Percentiles rank a stretch among this genome's conserved stretches.
Evolutionary conservation across 2,329 filamentous ascomycete genomes (phyloP).

Genomic region (Lecanicillium sp.): DNA sequence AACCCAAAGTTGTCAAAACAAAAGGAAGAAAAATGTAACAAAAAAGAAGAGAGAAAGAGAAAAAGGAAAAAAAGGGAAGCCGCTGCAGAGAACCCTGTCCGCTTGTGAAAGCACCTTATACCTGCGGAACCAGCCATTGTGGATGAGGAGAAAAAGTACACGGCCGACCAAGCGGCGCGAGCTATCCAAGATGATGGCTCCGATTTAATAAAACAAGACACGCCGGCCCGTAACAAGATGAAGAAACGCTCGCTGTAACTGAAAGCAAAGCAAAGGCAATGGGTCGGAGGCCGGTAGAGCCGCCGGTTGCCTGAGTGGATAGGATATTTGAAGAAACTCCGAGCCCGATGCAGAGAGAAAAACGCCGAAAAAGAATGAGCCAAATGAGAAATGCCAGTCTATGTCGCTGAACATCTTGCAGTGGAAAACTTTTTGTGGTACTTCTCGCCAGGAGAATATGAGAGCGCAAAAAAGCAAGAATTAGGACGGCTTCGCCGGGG

Average conservation of each 20-base stretch:
- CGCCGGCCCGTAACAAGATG: conserved; percentile 20
- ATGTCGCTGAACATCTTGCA: conserved; percentile 29
- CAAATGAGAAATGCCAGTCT: conserved; percentile 26
- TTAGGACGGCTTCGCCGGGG: conserved; percentile 43
- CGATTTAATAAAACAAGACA: conserved; percentile 29
- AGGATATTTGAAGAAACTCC: conserved; percentile 37
- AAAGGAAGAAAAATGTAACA: conserved; percentile 27
- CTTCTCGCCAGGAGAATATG: conserved; percentile 25
- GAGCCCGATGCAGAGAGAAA: conserved; percentile 34
- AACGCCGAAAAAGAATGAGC: conserved; percentile 33
- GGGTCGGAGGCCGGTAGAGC: conserved; percentile 22
- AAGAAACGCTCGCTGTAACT: conserved; percentile 36
- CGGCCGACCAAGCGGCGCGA: conserved; percentile 45
- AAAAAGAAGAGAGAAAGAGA: conserved; percentile 24
- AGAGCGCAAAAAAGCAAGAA: conserved; percentile 21
- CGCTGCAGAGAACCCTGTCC: conserved; percentile 41
- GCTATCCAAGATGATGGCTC: conserved; percentile 24
- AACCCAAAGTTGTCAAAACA: conserved; percentile 25
- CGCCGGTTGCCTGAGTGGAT: conserved; percentile 20
- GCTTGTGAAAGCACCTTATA: conserved; percentile 46
- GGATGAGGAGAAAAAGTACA: conserved; percentile 33
- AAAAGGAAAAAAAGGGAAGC: conserved; percentile 31
- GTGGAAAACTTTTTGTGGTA: conserved; percentile 22
- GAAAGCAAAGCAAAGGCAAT: conserved; percentile 27
- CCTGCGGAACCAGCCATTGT: conserved; percentile 51